Conservation (phyloP, 768 basidiomycete species). For the Leccinum subgranulosum region DNA sequence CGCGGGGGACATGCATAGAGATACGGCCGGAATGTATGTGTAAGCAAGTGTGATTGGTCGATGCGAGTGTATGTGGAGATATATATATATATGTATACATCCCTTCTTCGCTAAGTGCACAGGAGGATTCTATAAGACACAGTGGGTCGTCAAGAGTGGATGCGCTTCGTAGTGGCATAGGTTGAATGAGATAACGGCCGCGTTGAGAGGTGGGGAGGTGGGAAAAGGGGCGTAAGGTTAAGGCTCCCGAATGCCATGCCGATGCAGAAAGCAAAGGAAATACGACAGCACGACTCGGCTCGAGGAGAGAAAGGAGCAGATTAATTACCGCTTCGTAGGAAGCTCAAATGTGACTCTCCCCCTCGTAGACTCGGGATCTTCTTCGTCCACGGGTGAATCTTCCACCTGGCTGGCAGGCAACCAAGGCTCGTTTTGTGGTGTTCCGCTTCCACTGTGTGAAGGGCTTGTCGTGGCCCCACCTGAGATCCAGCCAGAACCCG, state of each 20-base stretch:
- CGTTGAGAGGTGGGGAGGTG: background rate
- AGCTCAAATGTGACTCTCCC: slow-evolving; percentile 22
- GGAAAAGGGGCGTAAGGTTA: background rate
- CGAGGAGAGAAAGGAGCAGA: background rate
- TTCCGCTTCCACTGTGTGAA: slow-evolving; percentile 12
- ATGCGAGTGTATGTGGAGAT: background rate
- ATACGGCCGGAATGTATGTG: background rate
- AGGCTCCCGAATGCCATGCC: background rate
- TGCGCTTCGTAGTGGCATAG: background rate
- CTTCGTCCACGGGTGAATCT: slow-evolving; percentile 7
- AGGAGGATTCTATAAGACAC: background rate
- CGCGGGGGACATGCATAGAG: background rate
- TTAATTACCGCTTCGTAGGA: slow-evolving; percentile 7
- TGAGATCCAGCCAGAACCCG: background rate
- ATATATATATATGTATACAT: background rate
- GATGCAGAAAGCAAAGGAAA: background rate
- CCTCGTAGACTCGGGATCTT: slow-evolving; percentile 14
- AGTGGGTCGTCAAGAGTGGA: background rate
- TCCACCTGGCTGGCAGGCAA: slow-evolving; percentile 3
- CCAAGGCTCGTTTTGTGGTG: slow-evolving; percentile 20
- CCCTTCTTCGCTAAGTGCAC: background rate
- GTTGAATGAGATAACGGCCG: background rate
- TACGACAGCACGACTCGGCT: background rate
- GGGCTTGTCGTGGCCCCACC: slow-evolving; percentile 8
- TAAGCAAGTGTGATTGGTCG: background rate